Base-by-base conservation (phyloP, 2,329 filamentous ascomycete species). In the Cladorrhinum sp. region DNA sequence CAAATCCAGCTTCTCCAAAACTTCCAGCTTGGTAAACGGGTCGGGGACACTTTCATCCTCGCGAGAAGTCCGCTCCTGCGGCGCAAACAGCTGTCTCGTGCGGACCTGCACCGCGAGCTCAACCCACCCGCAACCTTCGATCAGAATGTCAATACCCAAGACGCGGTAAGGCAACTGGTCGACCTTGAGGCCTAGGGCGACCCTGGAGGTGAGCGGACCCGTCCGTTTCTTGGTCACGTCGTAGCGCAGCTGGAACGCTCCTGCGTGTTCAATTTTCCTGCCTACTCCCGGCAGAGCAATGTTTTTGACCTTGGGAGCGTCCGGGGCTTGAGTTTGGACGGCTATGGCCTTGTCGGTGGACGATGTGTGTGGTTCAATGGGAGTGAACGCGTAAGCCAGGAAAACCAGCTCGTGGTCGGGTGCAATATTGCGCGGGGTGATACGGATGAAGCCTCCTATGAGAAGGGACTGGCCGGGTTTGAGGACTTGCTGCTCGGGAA, bases 91-190 rank as follows among this genome's bases (percentile, higher is more conserved):
- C 61, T 81, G 77, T 70, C 75, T 82, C 16, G 80, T 84, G 55
- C 94, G 85, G 9, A 96, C 85, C 75, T 99, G 94, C 2, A 88
- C 88, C 0, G 87, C 87, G 46, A 99, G 74, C 75, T 99, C 95
- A 2, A 99, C 83, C 90, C 96, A 99, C 7, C 95, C 95, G 24
- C 92, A 88, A 1, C 95, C 92, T 73, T 98, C 94, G 55, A 99
- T 86, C 14, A 99, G 78, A 23, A 99, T 86, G 71, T 99, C 96
- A 0, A 88, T 83, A 8, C 89, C 86, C 62, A 95, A 81, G 1
- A 98, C 86, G 14, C 85, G 83, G 74, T 93, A 99, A 0, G 92
- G 91, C 3, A 98, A 78, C 16, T 80, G 77, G 1, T 91, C 86
- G 0, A 89, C 82, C 59, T 84, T 86, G 51, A 88, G 78, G 42